phyloP scores from a whole-genome alignment of 768 basidiomycete genomes.

The Daedaleopsis sinensis region DNA sequence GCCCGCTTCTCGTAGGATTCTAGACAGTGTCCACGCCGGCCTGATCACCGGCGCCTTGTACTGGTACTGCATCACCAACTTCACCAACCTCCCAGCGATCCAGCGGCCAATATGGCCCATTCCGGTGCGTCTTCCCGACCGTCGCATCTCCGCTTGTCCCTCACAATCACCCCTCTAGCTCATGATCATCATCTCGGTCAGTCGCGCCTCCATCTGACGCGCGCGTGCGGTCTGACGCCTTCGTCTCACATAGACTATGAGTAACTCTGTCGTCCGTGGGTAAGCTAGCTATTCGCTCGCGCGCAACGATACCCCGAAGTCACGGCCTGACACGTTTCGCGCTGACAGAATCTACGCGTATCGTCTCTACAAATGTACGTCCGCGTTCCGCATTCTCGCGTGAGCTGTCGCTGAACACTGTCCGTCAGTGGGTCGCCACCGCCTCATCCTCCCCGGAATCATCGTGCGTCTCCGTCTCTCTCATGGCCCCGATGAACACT shows the following conservation, averaged over 20 bases:
- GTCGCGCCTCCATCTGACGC: neutral
- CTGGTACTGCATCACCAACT: slow-evolving; percentile 16
- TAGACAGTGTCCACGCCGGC: slow-evolving; percentile 15
- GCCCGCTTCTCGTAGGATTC: slow-evolving; percentile 6
- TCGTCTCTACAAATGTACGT: slow-evolving; percentile 19
- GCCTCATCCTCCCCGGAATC: slow-evolving; percentile 9
- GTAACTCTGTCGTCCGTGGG: slow-evolving; percentile 23
- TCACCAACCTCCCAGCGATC: slow-evolving; percentile 12
- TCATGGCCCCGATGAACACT: neutral
- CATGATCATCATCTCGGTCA: slow-evolving; percentile 21
- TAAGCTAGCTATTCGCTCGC: neutral
- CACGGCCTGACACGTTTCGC: neutral
- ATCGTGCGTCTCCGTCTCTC: slow-evolving; percentile 11
- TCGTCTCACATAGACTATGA: slow-evolving; percentile 9
- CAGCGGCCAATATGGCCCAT: slow-evolving; percentile 13
- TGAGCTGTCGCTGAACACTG: neutral
- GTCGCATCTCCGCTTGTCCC: neutral
- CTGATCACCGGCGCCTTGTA: slow-evolving; percentile 17
- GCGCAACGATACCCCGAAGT: neutral
- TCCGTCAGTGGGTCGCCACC: slow-evolving; percentile 10
- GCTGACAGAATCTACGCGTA: slow-evolving; percentile 15
- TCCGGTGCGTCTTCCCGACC: neutral
- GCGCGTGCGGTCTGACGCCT: neutral
- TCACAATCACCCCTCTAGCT: slow-evolving; percentile 1
- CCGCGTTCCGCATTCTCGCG: neutral